phyloP scores from a whole-genome alignment of 169 alveolate species.

The Eimeria acervulina region DNA sequence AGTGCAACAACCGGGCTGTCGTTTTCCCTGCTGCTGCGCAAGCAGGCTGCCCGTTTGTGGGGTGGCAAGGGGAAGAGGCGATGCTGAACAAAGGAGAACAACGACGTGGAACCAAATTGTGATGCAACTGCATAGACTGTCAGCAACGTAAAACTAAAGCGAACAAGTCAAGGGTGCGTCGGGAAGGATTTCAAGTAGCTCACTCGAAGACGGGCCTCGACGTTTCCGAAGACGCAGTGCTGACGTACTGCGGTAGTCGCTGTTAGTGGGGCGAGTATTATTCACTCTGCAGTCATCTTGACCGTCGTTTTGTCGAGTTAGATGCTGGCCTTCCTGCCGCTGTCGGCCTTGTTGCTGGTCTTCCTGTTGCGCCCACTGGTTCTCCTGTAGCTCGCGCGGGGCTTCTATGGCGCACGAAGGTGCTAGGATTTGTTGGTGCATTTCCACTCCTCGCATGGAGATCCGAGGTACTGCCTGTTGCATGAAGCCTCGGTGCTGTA shows the following conservation, averaged over 20 bases:
- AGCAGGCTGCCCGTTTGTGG: constrained; percentile 24
- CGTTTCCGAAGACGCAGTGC: constrained; percentile 54
- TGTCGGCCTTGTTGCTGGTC: not conserved
- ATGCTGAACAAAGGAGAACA: constrained; percentile 16
- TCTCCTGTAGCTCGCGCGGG: constrained; percentile 1
- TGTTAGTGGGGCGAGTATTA: not conserved
- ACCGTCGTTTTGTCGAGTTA: not conserved
- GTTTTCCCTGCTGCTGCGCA: not conserved
- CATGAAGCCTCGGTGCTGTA: constrained; percentile 30
- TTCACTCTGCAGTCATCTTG: not conserved
- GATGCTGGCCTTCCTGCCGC: not conserved
- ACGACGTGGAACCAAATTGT: not conserved
- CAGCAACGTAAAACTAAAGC: not conserved
- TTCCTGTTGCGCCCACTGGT: constrained; percentile 5
- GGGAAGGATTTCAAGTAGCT: not conserved
- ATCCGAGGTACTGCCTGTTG: not conserved
- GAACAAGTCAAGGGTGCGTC: not conserved
- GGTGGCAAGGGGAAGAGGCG: constrained; percentile 36
- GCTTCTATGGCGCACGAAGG: constrained; percentile 24
- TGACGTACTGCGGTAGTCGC: not conserved
- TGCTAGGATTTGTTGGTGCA: constrained; percentile 4
- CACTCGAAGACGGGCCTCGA: constrained; percentile 51
- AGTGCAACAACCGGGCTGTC: not conserved
- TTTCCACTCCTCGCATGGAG: constrained; percentile 13
- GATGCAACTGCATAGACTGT: not conserved